These are phyloP conservation scores for Lolium perenne DNA, from an alignment of 176 grass and related monocot genomes.

Conservation along the genomic window DNA sequence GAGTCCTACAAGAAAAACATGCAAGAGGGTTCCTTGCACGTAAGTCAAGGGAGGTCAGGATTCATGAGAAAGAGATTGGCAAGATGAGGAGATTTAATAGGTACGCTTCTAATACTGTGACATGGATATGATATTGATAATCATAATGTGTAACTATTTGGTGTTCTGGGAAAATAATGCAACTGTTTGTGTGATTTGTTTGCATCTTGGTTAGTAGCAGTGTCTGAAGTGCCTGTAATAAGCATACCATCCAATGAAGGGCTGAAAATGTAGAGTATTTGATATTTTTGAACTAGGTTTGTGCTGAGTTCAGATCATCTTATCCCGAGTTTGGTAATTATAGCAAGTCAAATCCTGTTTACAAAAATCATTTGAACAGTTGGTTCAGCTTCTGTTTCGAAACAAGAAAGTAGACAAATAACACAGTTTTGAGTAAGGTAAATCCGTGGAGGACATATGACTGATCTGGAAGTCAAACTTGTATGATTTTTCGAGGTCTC, in stretches of 20 bases:
- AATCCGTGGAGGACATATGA: not conserved
- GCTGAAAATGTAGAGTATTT: not conserved
- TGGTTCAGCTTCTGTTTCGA: not conserved
- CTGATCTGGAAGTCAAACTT: slow-evolving; percentile 8
- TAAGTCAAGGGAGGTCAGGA: slow-evolving; percentile 17
- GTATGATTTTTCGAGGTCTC: not conserved
- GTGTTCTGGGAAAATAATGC: not conserved
- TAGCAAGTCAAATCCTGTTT: not conserved
- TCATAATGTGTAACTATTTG: not conserved
- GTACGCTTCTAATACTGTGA: not conserved
- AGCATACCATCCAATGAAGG: not conserved
- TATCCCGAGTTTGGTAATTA: not conserved
- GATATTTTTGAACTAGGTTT: not conserved
- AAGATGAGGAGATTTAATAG: slow-evolving; percentile 21
- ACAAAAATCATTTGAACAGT: not conserved
- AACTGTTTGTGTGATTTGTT: not conserved
- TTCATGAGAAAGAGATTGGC: slow-evolving; percentile 14
- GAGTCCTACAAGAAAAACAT: slow-evolving; percentile 31
- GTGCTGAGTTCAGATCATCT: not conserved
- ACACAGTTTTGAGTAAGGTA: not conserved
- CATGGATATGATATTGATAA: slow-evolving; percentile 21
- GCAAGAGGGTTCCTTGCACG: slow-evolving; percentile 13
- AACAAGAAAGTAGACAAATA: slow-evolving; percentile 1
- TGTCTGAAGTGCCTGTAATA: not conserved
- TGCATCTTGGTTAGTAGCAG: slow-evolving; percentile 8